Evolutionary conservation across 1,139 yeast genomes (phyloP), one percentile per base, ranked within the genome.

Genomic region (Geotrichum candidum): DNA sequence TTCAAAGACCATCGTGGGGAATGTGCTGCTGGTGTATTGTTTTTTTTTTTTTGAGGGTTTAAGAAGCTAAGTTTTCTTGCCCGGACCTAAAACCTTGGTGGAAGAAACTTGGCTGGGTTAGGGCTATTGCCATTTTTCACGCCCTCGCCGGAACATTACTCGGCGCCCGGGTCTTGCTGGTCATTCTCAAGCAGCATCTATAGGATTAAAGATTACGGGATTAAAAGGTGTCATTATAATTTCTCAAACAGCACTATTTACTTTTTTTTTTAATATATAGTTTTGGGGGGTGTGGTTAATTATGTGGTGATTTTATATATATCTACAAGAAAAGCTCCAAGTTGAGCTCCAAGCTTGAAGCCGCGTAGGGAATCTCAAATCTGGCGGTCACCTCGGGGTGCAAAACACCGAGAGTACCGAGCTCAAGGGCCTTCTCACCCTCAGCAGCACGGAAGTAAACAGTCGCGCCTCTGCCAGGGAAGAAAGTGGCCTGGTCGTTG

Each of bases 391-490:
- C 99, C 72, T 89, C 91, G 48, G 99, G 99, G 75, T 95, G 99
- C 72, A 95, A 81, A 63, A 91, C 97, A 73, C 99, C 99, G 69
- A 95, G 80, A 57, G 85, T 78, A 68, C 99, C 99, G 70, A 95
- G 83, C 25, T 68, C 70, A 51, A 65, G 60, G 29, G 76, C 70
- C 65, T 68, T 65, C 41, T 65, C 68, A 60, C 79, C 83, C 67
- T 80, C 76, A 64, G 78, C 81, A 63, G 82, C 77, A 78, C 96
- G 84, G 79, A 85, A 88, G 76, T 82, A 83, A 64, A 95, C 82
- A 71, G 83, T 85, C 58, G 99, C 99, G 65, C 97, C 98, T 80
- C 99, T 87, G 57, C 98, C 99, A 54, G 97, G 96, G 88, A 95
- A 94, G 78, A 83, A 95, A 64, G 96, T 88, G 72, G 86, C 86